A percentile compares a stretch with the other conserved stretches of the same genome.
These are phyloP conservation scores for Quercus wislizeni DNA, from an alignment of 306 rosid genomes.

Conservation along the genomic window DNA sequence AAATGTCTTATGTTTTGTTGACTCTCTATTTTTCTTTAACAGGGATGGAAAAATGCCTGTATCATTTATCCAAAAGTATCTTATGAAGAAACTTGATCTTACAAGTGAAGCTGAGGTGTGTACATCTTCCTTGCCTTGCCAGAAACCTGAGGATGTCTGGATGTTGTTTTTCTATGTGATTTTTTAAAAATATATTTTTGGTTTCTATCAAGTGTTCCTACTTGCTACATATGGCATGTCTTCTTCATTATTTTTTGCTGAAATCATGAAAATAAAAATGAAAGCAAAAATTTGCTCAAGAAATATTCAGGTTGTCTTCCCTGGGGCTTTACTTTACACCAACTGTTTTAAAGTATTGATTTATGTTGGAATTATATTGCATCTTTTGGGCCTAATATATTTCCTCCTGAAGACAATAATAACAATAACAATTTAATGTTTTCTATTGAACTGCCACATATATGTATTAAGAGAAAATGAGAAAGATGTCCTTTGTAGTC, in stretches of 20 bases:
- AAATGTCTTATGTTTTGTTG: constrained; percentile 20
- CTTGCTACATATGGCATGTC: not conserved
- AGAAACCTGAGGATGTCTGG: constrained; percentile 6
- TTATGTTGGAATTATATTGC: not conserved
- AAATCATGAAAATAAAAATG: not conserved
- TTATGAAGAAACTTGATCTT: constrained; percentile 84
- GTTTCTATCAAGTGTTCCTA: not conserved
- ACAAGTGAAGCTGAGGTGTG: constrained; percentile 80
- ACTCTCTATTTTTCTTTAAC: constrained; percentile 15
- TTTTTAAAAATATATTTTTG: not conserved
- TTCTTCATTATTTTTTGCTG: constrained; percentile 8
- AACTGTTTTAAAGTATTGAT: not conserved
- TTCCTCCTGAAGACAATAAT: no score
- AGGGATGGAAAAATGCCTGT: constrained; percentile 93
- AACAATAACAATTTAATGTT: not conserved
- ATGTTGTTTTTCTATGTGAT: not conserved
- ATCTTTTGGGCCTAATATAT: not conserved
- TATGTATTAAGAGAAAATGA: not conserved
- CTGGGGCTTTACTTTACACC: not conserved
- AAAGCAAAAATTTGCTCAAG: not conserved
- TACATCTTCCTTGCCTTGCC: constrained; percentile 17
- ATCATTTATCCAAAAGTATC: constrained; percentile 84
- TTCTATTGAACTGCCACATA: not conserved
- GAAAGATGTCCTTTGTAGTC: not conserved
- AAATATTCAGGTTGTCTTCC: not conserved